Base-by-base conservation (phyloP, 768 basidiomycete species). In the Cystobasidium onofrii region DNA sequence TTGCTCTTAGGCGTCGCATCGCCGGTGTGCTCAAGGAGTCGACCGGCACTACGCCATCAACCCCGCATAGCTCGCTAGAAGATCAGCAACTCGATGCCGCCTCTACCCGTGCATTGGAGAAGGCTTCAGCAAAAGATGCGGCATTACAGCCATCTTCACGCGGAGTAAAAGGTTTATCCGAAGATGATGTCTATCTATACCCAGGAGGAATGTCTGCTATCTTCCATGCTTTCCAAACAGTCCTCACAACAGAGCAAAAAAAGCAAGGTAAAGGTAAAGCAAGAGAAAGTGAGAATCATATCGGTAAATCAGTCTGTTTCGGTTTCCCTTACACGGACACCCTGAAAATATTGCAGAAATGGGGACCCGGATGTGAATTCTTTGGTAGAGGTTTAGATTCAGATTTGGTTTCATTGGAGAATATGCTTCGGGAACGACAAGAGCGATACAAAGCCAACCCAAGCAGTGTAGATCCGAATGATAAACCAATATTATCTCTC, bases 301-400 rank as follows among this genome's bases (percentile, higher is more conserved):
- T 81, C 31, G 88, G 87, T 12, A 96, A 94, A 83, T 94, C 91
- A 77, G 86, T 94, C 34, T 95, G 92, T 79, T 97, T 95, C 77
- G 95, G 95, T 18, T 99, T 97, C 81, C 89, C 93, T 0, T 99
- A 97, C 80, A 91, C 88, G 10, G 95, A 98, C 79, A 97, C 95
- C 3, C 86, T 95, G 73, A 97, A 97, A 81, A 86, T 94, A 46
- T 84, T 98, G 1, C 84, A 93, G 77, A 97, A 99, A 81, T 98
- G 93, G 92, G 95, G 95, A 0, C 91, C 90, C 1, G 95, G 95
- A 0, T 91, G 88, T 76, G 85, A 92, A 80, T 94, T 97, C 83
- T 85, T 91, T 55, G 94, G 92, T 6, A 83, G 86, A 74, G 94
- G 94, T 0, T 81, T 88, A 9, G 88, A 91, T 72, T 80, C 84